A percentile compares a stretch with the other conserved stretches of the same genome.
Evolutionary conservation across 139 green algal genomes (phyloP).

Genomic region (Tetradesmus obliquus): DNA sequence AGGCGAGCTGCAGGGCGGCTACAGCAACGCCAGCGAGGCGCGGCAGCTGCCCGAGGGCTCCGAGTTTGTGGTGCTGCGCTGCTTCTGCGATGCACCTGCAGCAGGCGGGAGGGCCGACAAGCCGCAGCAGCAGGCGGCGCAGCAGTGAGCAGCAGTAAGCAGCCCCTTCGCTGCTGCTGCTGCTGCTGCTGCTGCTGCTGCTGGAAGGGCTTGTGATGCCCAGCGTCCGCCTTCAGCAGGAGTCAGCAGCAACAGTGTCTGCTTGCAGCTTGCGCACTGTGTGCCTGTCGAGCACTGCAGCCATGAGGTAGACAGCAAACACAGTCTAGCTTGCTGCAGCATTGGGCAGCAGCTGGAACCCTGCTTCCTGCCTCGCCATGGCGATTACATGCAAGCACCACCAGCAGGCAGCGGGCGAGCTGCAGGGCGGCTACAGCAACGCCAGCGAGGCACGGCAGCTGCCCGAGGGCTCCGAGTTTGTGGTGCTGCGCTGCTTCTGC

Average conservation of each 20-base stretch:
- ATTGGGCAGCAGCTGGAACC: too few relatives aligned
- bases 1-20: not conserved
- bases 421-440: slow-evolving; percentile 28
- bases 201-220: too few relatives aligned
- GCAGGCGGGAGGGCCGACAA: not conserved
- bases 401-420: not conserved
- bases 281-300: too few relatives aligned
- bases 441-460: not conserved
- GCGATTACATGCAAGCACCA: too few relatives aligned
- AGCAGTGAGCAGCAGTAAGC: not conserved
- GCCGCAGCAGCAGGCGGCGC: not conserved
- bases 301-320: too few relatives aligned
- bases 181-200: too few relatives aligned
- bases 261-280: too few relatives aligned
- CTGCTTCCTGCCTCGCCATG: too few relatives aligned
- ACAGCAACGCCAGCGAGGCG: slow-evolving; percentile 17
- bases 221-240: too few relatives aligned
- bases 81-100: not conserved
- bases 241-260: too few relatives aligned
- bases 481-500: slow-evolving; percentile 6
- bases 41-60: not conserved
- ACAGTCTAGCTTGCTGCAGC: too few relatives aligned
- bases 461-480: slow-evolving; percentile 20
- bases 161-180: not conserved
- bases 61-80: slow-evolving; percentile 32